Conservation (phyloP, 2,329 filamentous ascomycete species). For the Penicillium sp. region DNA sequence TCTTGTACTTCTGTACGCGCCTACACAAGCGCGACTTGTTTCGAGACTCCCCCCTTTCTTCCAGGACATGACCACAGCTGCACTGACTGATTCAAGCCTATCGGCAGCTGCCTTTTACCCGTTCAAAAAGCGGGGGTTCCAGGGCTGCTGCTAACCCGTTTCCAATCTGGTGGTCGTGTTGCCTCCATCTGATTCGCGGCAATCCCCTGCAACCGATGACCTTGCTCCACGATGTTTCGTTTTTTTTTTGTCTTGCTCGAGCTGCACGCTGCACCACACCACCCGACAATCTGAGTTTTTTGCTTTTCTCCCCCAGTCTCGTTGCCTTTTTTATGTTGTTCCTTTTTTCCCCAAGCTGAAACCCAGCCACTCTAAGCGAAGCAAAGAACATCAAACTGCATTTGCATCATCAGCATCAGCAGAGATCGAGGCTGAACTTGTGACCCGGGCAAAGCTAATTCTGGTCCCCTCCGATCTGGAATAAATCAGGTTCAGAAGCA, state of each 20-base stretch:
- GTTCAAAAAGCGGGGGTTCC: constrained; percentile 11
- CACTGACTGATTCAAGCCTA: too few species aligned
- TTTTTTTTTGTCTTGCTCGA: not conserved
- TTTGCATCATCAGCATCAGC: too few species aligned
- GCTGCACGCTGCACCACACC: too few species aligned
- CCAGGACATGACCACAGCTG: too few species aligned
- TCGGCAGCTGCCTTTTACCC: constrained; percentile 1
- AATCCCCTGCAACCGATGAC: constrained; percentile 5
- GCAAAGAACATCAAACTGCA: not conserved
- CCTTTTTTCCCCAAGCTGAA: not conserved
- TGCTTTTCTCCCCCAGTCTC: not conserved
- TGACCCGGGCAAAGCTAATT: not conserved
- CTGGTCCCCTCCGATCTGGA: not conserved
- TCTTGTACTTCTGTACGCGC: too few species aligned
- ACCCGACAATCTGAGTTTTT: not conserved
- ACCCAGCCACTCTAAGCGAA: not conserved
- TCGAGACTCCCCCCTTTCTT: too few species aligned
- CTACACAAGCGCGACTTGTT: not conserved
- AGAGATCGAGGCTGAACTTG: not conserved
- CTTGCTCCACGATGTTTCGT: constrained; percentile 3
- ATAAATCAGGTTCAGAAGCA: not conserved
- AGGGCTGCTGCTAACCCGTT: not conserved
- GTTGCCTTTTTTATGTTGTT: not conserved
- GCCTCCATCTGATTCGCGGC: constrained; percentile 5
- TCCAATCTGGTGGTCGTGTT: not conserved